Evolutionary conservation across 257 asterid species (phyloP), one percentile per base, ranked within the genome.

Genomic region (Lantana camara): DNA sequence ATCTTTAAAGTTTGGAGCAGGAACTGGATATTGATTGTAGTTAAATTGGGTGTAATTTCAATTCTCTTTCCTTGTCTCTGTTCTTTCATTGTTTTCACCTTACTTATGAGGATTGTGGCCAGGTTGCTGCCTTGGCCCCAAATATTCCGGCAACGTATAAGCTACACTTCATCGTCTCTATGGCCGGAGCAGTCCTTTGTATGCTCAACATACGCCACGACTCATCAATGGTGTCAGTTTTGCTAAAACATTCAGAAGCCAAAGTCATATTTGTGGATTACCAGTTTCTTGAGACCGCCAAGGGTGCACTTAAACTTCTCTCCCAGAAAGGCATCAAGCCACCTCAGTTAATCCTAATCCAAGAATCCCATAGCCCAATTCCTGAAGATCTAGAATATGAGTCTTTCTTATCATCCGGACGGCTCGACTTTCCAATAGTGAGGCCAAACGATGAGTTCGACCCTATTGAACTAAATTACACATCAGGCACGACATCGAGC

Each of bases 401-500:
- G 40, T 32, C 76, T 21, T 42, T 90, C 41, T 15, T 87, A 22
- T 69, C 68, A 16, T 40, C 58, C 4, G 97, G 94, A 19, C 23
- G 57, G 4, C 0, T 54, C 0, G 82, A 73, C 49, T 90, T 90
- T 60, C 34, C 63, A 59, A 61, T 79, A 15, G 29, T 81, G 10
- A 57, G 80, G 64, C 97, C 97, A 1, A 71, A 68, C 0, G 84
- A 84, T 0, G 97, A 90, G 58, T 76, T 75, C 14, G 89, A 87
- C 21, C 89, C 96, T 1, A 88, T 90, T 17, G 63, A 92, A 0
- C 68, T 90, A 52, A 82, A 77, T 60, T 90, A 78, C 78, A 88
- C 97, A 2, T 89, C 97, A 1, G 97, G 97, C 48, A 82, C 97
- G 0, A 89, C 97, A 0, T 81, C 94, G 19, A 75, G 70, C 51